Evolutionary conservation across 2,329 filamentous ascomycete genomes (phyloP).

Genomic region (Neofusicoccum ribis): DNA sequence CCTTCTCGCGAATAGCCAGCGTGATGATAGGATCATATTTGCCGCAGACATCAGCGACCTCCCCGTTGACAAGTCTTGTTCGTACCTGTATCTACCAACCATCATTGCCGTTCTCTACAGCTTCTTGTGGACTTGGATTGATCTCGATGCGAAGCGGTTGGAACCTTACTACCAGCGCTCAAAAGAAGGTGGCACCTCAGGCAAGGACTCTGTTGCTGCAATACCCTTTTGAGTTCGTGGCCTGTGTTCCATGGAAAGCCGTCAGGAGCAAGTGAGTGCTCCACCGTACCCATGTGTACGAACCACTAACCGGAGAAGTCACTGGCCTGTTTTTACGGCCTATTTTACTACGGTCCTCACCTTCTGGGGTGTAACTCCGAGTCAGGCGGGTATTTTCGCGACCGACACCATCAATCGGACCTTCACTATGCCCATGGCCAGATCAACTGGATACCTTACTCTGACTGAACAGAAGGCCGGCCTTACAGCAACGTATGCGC

Average conservation of each 20-base stretch:
- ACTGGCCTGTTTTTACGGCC: conserved; percentile 56
- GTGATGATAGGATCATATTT: conserved; percentile 46
- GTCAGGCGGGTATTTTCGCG: conserved; percentile 58
- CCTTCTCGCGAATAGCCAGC: conserved; percentile 43
- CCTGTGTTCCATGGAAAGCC: conserved; percentile 46
- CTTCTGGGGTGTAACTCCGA: conserved; percentile 57
- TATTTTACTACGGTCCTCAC: conserved; percentile 53
- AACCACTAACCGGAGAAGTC: conserved; percentile 32
- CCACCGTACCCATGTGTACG: neutral
- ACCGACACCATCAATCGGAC: conserved; percentile 32
- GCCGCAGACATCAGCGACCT: conserved; percentile 39
- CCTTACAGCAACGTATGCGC: conserved; percentile 42
- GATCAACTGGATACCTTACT: conserved; percentile 30
- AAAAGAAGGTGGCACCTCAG: conserved; percentile 44
- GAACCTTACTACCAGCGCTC: conserved; percentile 64
- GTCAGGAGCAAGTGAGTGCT: conserved; percentile 30
- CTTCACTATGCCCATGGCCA: neutral
- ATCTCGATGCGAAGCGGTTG: conserved; percentile 59
- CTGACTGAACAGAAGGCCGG: conserved; percentile 29
- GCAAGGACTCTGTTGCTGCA: conserved; percentile 51
- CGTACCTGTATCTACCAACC: conserved; percentile 56
- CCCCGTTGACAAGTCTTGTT: conserved; percentile 36
- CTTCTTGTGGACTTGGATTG: conserved; percentile 60
- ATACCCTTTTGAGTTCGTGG: conserved; percentile 55
- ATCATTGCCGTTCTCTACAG: conserved; percentile 57